A percentile compares a stretch with the other conserved stretches of the same genome.
phyloP scores from a whole-genome alignment of 1,284 basidiomycete species.

The Cryptococcus sp. region DNA sequence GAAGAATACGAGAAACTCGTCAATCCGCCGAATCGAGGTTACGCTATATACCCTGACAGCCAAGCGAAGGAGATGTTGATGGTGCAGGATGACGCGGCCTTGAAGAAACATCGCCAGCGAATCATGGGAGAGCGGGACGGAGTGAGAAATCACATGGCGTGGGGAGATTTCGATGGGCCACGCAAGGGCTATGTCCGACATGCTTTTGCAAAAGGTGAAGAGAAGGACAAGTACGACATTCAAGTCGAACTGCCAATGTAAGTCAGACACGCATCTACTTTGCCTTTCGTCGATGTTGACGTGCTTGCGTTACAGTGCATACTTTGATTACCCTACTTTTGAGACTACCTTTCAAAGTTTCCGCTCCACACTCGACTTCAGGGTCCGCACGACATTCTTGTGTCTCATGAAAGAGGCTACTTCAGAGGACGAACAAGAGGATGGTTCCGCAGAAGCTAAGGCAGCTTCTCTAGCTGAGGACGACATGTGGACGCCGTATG shows the following conservation, averaged over 20 bases:
- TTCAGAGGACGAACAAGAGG: not conserved
- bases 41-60: not conserved
- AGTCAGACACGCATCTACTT: not conserved
- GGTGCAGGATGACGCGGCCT: not conserved
- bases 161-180: not conserved
- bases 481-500: not conserved
- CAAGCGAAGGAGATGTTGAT: not conserved
- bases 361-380: slow-evolving; percentile 10
- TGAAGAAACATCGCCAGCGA: not conserved
- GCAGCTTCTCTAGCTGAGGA: too few relatives aligned
- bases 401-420: slow-evolving; percentile 4
- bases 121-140: not conserved
- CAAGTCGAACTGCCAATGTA: slow-evolving; percentile 16
- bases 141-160: not conserved
- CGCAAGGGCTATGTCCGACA: slow-evolving; percentile 3
- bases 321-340: slow-evolving; percentile 15
- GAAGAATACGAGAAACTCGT: slow-evolving; percentile 9
- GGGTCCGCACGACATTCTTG: slow-evolving; percentile 11
- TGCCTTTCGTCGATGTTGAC: not conserved
- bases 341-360: slow-evolving; percentile 16
- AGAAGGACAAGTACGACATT: slow-evolving; percentile 11
- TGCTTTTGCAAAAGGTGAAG: slow-evolving; percentile 12
- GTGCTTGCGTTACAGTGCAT: slow-evolving; percentile 1
- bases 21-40: not conserved
- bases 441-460: not conserved